Evolutionary conservation across 2,329 filamentous ascomycete genomes (phyloP).

Genomic region (Rhynchosporium secalis): DNA sequence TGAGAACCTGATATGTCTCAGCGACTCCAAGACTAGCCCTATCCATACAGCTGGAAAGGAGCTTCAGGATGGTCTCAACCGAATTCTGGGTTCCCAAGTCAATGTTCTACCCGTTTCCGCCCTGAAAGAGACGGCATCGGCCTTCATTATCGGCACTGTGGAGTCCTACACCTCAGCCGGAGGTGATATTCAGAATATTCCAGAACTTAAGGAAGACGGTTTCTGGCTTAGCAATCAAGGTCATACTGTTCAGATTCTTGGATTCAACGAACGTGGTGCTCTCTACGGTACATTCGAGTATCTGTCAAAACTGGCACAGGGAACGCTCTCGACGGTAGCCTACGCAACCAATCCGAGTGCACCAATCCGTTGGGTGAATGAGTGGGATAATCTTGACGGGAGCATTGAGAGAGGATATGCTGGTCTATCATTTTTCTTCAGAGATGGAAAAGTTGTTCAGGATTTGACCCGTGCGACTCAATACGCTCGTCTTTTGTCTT

Average conservation of each 20-base stretch:
- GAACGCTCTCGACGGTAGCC: constrained; percentile 50
- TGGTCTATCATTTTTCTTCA: constrained; percentile 68
- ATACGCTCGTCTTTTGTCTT: constrained; percentile 67
- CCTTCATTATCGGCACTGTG: constrained; percentile 51
- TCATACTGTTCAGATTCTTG: constrained; percentile 56
- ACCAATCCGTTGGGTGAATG: constrained; percentile 68
- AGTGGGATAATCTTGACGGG: constrained; percentile 68
- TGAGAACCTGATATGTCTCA: constrained; percentile 52
- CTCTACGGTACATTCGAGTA: constrained; percentile 71
- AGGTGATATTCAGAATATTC: constrained; percentile 38
- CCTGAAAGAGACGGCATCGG: constrained; percentile 31
- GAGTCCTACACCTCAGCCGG: constrained; percentile 45
- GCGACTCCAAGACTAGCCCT: constrained; percentile 54
- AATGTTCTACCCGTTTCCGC: constrained; percentile 34
- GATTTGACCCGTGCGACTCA: constrained; percentile 60
- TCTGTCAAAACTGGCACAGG: constrained; percentile 63
- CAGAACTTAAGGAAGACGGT: constrained; percentile 55
- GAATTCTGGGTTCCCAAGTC: constrained; percentile 55
- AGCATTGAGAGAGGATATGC: constrained; percentile 67
- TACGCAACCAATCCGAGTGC: constrained; percentile 57
- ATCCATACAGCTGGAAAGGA: constrained; percentile 61
- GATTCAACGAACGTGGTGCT: constrained; percentile 65
- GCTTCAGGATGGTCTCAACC: constrained; percentile 55
- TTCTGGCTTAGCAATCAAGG: constrained; percentile 57
- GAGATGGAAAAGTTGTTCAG: constrained; percentile 53